Base-by-base conservation (phyloP, 2,329 filamentous ascomycete genomes). In the Nakataea oryzae region DNA sequence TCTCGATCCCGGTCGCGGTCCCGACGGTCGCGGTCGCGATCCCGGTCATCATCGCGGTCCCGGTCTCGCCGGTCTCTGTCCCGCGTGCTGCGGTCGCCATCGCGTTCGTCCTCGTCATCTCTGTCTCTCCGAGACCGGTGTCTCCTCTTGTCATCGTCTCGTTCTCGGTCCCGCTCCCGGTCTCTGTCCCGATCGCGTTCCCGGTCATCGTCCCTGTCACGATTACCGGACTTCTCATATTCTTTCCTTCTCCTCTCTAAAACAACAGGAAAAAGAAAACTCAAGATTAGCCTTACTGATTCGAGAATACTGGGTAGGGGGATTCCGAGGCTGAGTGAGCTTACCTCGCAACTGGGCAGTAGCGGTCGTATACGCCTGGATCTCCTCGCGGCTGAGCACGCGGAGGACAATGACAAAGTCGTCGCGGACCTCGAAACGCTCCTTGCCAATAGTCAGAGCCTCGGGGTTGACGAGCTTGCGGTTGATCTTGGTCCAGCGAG, bases 381-480 rank as follows among this genome's bases (percentile, higher is more conserved):
- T 96, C 70, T 97, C 92, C 67, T 96, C 90, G 74, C 89, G 90
- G 58, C 86, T 90, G 71, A 97, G 74, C 9, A 97, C 93, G 62
- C 93, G 82, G 62, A 97, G 79, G 2, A 97, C 92, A 72, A 97
- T 96, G 63, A 97, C 92, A 73, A 92, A 96, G 70, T 96, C 92
- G 64, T 92, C 85, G n/a, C 92, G 85, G 68, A 96, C 90, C 74
- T 97, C 93, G 67, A 89, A 97, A 32, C 93, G 83, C 76, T 97
- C 93, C 69, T 95, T 90, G n/a, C 90, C 89, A 64, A 90, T 83
- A 63, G 90, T 89, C 58, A 97, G 77, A 0, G 93, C 92, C 67
- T 93, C 89, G 0, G 93, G 92, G 68, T 96, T 97, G 69, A 97
- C 93, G 62, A 96, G 82, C 67, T 88, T 86, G 62, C 93, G 86